Evolutionary conservation across 148 eudicot genomes (phyloP).

Genomic region (Euryodendron excelsum): DNA sequence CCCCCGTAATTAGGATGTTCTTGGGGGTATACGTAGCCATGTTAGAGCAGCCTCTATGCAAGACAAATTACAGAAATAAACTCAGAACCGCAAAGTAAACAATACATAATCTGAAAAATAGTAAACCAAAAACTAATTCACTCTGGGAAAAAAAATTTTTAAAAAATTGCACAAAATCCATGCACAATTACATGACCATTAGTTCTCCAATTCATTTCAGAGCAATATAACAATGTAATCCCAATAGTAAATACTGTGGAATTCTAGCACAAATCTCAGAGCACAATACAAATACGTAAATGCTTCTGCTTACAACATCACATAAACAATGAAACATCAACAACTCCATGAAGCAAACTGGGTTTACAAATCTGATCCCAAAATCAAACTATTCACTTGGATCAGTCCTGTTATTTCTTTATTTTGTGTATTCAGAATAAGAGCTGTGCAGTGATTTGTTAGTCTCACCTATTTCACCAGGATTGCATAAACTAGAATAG

Average conservation of each 20-base stretch:
- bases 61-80: conserved; percentile 8
- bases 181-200: background rate
- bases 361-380: background rate
- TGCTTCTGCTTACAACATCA: background rate
- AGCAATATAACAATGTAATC: background rate
- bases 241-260: background rate
- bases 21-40: conserved; percentile 64
- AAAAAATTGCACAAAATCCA: background rate
- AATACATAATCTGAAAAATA: background rate
- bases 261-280: background rate
- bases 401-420: no score
- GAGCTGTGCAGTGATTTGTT: no score
- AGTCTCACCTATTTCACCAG: background rate
- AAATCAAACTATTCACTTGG: no score
- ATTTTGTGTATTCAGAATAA: no score
- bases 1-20: conserved; percentile 77
- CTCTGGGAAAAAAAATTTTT: background rate
- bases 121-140: background rate
- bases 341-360: background rate
- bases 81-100: background rate
- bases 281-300: background rate
- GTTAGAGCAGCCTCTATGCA: conserved; percentile 13
- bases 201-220: background rate
- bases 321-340: background rate
- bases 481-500: background rate